phyloP scores from a whole-genome alignment of 2,329 filamentous ascomycete genomes.

The Ophiostoma populinum region DNA sequence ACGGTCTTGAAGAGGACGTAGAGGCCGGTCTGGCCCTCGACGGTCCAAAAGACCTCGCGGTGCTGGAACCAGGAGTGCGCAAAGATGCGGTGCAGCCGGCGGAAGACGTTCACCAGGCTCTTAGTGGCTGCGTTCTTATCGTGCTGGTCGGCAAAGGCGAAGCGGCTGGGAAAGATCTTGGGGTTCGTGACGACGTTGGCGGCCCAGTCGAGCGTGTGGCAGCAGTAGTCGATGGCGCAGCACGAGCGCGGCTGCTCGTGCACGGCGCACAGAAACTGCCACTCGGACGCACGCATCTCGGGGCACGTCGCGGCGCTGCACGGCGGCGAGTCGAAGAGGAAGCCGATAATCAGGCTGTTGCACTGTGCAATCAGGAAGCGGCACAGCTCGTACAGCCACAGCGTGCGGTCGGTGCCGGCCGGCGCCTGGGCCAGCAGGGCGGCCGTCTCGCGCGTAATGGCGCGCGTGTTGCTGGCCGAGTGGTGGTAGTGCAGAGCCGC shows the following conservation, averaged over 20 bases:
- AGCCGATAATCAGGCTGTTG: conserved; percentile 80
- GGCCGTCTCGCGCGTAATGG: conserved; percentile 63
- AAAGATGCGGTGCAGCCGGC: conserved; percentile 87
- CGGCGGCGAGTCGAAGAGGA: conserved; percentile 78
- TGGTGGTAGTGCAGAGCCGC: conserved; percentile 77
- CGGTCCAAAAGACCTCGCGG: conserved; percentile 82
- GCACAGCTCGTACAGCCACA: conserved; percentile 97
- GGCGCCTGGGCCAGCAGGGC: conserved; percentile 63
- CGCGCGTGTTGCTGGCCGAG: conserved; percentile 47
- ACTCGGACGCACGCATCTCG: conserved; percentile 96
- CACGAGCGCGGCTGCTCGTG: conserved; percentile 94
- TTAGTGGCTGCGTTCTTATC: conserved; percentile 51
- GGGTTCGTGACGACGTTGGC: conserved; percentile 85
- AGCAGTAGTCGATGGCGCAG: conserved; percentile 98
- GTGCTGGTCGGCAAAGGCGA: conserved; percentile 40
- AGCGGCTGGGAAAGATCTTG: conserved; percentile 84
- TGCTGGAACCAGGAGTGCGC: conserved; percentile 99
- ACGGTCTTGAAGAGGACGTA: conserved; percentile 97
- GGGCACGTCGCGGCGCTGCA: conserved; percentile 83
- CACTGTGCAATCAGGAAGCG: conserved; percentile 90
- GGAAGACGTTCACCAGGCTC: conserved; percentile 88
- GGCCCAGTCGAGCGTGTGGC: conserved; percentile 95
- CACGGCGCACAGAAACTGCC: conserved; percentile 97
- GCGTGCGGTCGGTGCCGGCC: conserved; percentile 61
- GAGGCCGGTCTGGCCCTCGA: conserved; percentile 77